Base-by-base conservation (phyloP, 306 rosid genomes). In the Geum urbanum region DNA sequence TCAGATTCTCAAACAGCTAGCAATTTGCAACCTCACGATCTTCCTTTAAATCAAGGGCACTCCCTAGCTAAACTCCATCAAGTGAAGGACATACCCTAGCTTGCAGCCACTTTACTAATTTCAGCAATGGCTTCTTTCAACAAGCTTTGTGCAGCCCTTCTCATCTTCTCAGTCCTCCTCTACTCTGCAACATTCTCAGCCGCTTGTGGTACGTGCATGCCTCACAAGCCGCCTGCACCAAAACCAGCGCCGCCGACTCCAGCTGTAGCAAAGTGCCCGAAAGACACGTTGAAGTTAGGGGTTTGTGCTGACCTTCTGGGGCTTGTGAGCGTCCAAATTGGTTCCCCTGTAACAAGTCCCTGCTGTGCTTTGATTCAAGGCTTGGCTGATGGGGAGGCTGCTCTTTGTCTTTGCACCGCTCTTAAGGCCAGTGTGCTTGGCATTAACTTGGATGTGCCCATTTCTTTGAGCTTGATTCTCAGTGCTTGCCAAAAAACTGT, bases 361-460 rank as follows among this genome's bases (percentile, higher is more conserved):
- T 94, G 97, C 35, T 94, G 98, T 40, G 81, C 92, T 48, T 57
- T 90, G 82, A 76, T 94, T 2, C 14, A 57, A 0, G 98, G 92
- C 19, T 77, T 94, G 81, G 76, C 81, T 2, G 89, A 90, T 64
- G 70, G 75, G 24, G 97, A 94, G 16, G 95, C 76, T 6, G 97
- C 97, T 0, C 57, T 86, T 46, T 94, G 97, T 69, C 85, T 94
- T 0, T 94, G 98, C 80, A 90, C 89, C 7, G 96, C 87, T 12
- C 74, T 90, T 66, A 90, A 94, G 78, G 87, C 80, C 67, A 94
- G 85, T 74, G 91, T 85, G 72, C 84, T 88, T 16, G 98, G 98
- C 1, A 47, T 85, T 32, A 80, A 90, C 85, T 64, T 94, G 80
- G 65, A 87, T 7, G 78, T 88, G 9, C 97, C 97, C 0, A 1